Evolutionary conservation across 164 flowering plant genomes (phyloP).

Genomic region (Piper longum): DNA sequence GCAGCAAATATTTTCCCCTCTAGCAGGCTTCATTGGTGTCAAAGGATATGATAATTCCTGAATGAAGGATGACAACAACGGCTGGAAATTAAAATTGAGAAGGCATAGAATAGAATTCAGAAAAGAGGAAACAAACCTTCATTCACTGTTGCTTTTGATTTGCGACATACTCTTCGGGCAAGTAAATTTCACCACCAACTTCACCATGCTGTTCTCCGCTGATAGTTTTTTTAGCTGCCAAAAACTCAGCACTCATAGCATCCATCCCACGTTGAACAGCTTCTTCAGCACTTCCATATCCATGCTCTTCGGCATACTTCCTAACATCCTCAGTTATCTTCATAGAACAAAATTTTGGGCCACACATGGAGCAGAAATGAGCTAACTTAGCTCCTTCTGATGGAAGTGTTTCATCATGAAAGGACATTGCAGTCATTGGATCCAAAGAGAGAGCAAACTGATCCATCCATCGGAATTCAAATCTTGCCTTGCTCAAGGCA

Average conservation of each 20-base stretch:
- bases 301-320: slow-evolving; percentile 95
- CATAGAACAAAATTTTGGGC: slow-evolving; percentile 99
- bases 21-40: neutral
- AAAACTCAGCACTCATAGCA: slow-evolving; percentile 90
- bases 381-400: slow-evolving; percentile 98
- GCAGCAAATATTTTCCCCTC: neutral
- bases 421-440: slow-evolving; percentile 96
- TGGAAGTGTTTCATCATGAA: slow-evolving; percentile 95
- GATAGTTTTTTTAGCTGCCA: slow-evolving; percentile 80
- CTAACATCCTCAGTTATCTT: slow-evolving; percentile 98
- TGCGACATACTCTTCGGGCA: slow-evolving; percentile 43
- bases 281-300: slow-evolving; percentile 91
- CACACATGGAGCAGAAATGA: slow-evolving; percentile 99
- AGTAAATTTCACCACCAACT: slow-evolving; percentile 87
- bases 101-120: neutral
- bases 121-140: slow-evolving; percentile 15
- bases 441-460: slow-evolving; percentile 94
- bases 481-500: slow-evolving; percentile 96
- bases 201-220: slow-evolving; percentile 99
- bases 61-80: neutral
- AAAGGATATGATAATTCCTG: neutral
- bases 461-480: slow-evolving; percentile 98
- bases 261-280: slow-evolving; percentile 86
- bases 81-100: neutral
- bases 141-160: slow-evolving; percentile 31